Conservation (phyloP, 2,329 filamentous ascomycete genomes). For the Macroventuria anomochaeta region DNA sequence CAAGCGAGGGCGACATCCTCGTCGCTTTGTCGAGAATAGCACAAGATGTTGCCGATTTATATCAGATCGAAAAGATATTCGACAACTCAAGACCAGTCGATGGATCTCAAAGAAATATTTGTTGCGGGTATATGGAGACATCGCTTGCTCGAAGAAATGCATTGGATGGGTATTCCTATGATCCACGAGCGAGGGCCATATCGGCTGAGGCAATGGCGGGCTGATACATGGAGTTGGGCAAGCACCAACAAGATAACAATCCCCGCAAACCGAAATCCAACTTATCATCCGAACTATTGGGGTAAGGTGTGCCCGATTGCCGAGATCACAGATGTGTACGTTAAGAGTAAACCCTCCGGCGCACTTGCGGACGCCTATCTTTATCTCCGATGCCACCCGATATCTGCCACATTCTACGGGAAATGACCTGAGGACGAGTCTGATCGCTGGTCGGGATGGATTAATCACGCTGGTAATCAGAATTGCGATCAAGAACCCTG, state of each 20-base stretch:
- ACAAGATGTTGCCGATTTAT: neutral
- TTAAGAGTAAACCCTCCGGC: neutral
- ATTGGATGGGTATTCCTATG: neutral
- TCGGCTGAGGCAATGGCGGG: neutral
- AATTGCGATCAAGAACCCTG: too few species aligned
- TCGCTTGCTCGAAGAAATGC: neutral
- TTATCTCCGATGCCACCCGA: neutral
- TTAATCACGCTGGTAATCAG: too few species aligned
- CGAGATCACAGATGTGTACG: neutral
- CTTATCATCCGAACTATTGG: too few species aligned
- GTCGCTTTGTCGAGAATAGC: neutral
- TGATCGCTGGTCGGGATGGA: too few species aligned
- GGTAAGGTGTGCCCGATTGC: too few species aligned
- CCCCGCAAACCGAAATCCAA: too few species aligned
- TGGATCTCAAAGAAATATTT: neutral
- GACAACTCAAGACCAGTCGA: too few species aligned
- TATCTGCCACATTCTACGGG: neutral
- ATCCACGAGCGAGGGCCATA: too few species aligned
- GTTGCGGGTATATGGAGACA: neutral
- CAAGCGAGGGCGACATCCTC: neutral
- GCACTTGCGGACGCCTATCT: neutral
- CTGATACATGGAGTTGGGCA: constrained; percentile 1
- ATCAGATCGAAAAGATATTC: too few species aligned
- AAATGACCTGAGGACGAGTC: too few species aligned
- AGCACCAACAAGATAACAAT: neutral